Evolutionary conservation across 2,329 filamentous ascomycete genomes (phyloP).

Genomic region (Penicillium nordicum): DNA sequence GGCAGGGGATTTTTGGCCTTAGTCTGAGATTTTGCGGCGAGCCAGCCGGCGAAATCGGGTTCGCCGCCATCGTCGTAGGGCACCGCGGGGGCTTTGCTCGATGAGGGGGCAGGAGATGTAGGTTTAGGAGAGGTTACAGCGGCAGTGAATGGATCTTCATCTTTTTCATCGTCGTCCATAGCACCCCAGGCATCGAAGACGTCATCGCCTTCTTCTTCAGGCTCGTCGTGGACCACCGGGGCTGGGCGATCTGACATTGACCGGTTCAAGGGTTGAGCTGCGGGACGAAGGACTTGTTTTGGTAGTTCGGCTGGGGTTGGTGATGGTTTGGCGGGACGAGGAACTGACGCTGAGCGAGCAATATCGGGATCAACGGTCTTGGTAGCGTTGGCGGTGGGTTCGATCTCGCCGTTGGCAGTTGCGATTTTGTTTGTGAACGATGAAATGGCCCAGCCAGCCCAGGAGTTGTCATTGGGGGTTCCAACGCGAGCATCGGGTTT

Average conservation of each 20-base stretch:
- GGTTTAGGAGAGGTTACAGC: constrained; percentile 28
- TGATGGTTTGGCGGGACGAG: constrained; percentile 39
- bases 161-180: constrained; percentile 54
- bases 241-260: constrained; percentile 43
- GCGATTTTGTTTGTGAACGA: constrained; percentile 95
- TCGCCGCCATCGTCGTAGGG: constrained; percentile 80
- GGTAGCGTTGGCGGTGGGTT: constrained; percentile 54
- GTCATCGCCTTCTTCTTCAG: constrained; percentile 55
- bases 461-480: constrained; percentile 69
- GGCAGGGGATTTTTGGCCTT: constrained; percentile 72
- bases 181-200: constrained; percentile 73
- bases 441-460: constrained; percentile 97
- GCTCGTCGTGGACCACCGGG: constrained; percentile 42
- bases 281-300: constrained; percentile 24
- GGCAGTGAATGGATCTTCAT: constrained; percentile 41
- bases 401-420: constrained; percentile 79
- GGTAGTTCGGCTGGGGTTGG: constrained; percentile 21
- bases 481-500: constrained; percentile 67
- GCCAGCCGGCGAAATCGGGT: constrained; percentile 93
- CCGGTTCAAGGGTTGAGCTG: constrained; percentile 31
- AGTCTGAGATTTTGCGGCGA: constrained; percentile 77
- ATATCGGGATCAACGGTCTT: constrained; percentile 44
- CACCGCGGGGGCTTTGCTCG: constrained; percentile 37
- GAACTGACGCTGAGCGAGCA: constrained; percentile 48
- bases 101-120: constrained; percentile 27